Evolutionary conservation across 202 grass and related monocot genomes (phyloP).

Genomic region (Alloteropsis angusta): DNA sequence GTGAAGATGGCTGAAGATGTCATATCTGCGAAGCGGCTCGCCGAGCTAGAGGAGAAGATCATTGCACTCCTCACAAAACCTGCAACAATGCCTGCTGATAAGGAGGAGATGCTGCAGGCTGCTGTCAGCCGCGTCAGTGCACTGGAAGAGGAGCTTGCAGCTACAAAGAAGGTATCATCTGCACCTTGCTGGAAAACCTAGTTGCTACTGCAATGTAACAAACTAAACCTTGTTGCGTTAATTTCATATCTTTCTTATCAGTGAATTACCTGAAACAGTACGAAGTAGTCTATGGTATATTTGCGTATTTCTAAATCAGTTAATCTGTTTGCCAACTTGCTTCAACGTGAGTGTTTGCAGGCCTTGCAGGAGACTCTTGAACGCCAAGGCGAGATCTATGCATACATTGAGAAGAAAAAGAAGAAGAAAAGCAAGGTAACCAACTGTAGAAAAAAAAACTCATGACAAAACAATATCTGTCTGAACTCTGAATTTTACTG

Average conservation of each 20-base stretch:
- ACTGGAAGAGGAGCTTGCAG: constrained; percentile 69
- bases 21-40: constrained; percentile 40
- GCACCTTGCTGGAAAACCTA: background rate
- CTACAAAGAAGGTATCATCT: constrained; percentile 70
- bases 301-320: background rate
- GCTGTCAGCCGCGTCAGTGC: constrained; percentile 54
- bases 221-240: background rate
- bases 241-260: background rate
- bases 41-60: constrained; percentile 78
- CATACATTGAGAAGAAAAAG: constrained; percentile 90
- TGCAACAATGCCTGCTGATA: constrained; percentile 41
- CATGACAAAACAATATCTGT: background rate
- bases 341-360: constrained; percentile 31
- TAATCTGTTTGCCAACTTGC: background rate
- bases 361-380: constrained; percentile 65
- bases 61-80: constrained; percentile 41
- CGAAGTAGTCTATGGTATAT: background rate
- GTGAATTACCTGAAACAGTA: background rate
- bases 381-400: constrained; percentile 55
- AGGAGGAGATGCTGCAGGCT: constrained; percentile 71
- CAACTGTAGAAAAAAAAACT: background rate
- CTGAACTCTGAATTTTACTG: background rate
- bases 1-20: constrained; percentile 33
- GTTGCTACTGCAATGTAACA: background rate
- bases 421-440: constrained; percentile 78